These are phyloP conservation scores for Hydnomerulius pinastri DNA, from an alignment of 768 basidiomycete species.

Conservation along the genomic window DNA sequence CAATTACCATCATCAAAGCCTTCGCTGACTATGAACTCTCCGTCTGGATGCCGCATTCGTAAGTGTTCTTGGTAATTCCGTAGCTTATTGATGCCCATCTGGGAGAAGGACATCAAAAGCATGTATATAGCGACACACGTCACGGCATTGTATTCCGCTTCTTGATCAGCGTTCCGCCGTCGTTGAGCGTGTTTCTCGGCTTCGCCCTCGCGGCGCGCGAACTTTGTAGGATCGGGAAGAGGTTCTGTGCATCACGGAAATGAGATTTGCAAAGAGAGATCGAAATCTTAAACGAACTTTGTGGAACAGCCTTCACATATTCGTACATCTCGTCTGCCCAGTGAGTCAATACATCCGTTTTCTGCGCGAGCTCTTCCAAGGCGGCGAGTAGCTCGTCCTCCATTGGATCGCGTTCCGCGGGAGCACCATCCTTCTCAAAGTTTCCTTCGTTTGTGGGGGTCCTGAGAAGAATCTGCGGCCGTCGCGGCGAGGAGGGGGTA, in stretches of 20 bases:
- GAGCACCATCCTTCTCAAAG: slow-evolving; percentile 19
- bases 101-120: slow-evolving; percentile 89
- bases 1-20: slow-evolving; percentile 75
- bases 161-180: slow-evolving; percentile 72
- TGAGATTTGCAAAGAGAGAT: neutral
- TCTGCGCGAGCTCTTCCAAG: slow-evolving; percentile 92
- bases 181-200: slow-evolving; percentile 66
- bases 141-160: slow-evolving; percentile 81
- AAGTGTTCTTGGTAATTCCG: slow-evolving; percentile 78
- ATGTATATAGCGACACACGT: slow-evolving; percentile 89
- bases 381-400: slow-evolving; percentile 81
- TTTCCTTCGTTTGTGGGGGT: slow-evolving; percentile 42
- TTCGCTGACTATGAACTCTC: slow-evolving; percentile 72
- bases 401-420: slow-evolving; percentile 57
- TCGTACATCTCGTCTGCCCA: slow-evolving; percentile 97
- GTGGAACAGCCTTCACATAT: slow-evolving; percentile 80
- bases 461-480: slow-evolving; percentile 52
- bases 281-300: slow-evolving; percentile 54
- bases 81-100: slow-evolving; percentile 88
- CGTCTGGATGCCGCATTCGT: slow-evolving; percentile 78
- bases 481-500: slow-evolving; percentile 55
- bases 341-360: slow-evolving; percentile 89
- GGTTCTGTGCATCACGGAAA: slow-evolving; percentile 55
- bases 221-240: slow-evolving; percentile 77
- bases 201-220: slow-evolving; percentile 69